Conservation (phyloP, 495 filamentous ascomycete species). For the Penicillium roqueforti region DNA sequence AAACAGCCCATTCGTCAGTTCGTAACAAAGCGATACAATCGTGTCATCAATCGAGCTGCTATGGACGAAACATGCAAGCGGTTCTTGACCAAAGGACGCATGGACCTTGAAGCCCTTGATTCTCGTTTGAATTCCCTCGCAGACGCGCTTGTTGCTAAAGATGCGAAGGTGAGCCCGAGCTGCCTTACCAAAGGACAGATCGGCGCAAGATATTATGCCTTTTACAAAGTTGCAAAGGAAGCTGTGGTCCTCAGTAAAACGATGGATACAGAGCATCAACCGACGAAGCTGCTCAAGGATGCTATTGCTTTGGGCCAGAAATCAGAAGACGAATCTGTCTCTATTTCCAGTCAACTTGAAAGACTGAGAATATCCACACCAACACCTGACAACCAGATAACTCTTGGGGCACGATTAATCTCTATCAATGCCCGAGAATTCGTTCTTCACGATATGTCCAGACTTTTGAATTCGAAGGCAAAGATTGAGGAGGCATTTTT, state of each 20-base stretch:
- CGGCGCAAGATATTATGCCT: background rate
- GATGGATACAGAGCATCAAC: conserved; percentile 10
- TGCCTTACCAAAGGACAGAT: background rate
- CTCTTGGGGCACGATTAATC: conserved; percentile 8
- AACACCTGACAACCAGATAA: conserved; percentile 10
- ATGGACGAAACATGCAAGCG: conserved; percentile 13
- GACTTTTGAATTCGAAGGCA: background rate
- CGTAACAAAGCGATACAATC: conserved; percentile 7
- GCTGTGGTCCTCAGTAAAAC: conserved; percentile 1
- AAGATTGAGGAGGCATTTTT: too few species aligned
- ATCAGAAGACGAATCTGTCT: background rate
- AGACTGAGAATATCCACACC: background rate
- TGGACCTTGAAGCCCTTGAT: conserved; percentile 7
- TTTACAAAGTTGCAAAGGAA: background rate
- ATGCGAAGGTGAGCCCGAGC: background rate
- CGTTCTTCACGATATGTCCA: background rate
- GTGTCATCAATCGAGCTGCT: conserved; percentile 14
- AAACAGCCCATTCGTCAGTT: background rate
- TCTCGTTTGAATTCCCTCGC: conserved; percentile 7
- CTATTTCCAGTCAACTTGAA: too few species aligned
- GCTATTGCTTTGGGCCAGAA: conserved; percentile 4
- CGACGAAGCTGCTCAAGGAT: conserved; percentile 13
- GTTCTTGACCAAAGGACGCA: conserved; percentile 10
- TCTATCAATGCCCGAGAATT: conserved; percentile 1
- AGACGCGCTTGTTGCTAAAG: background rate